Conservation (phyloP, 164 flowering plant species). For the Amborella trichopoda region DNA sequence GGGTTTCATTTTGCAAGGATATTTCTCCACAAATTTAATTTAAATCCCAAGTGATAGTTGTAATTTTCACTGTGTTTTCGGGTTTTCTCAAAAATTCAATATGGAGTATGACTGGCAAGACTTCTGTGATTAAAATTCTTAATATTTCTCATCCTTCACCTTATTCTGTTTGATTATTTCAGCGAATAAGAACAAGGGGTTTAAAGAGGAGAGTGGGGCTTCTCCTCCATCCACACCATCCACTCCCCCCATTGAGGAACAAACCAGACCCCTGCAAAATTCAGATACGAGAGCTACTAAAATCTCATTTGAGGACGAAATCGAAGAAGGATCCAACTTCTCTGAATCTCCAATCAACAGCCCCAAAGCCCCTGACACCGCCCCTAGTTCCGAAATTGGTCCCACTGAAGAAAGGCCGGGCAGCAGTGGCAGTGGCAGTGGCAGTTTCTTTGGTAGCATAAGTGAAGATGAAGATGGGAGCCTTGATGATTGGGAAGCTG, state of each 20-base stretch:
- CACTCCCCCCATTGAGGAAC: constrained; percentile 6
- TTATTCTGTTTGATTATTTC: too few species aligned
- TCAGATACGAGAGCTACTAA: constrained; percentile 21
- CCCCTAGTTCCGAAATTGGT: neutral
- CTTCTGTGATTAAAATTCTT: too few species aligned
- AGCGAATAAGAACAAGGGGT: constrained; percentile 41
- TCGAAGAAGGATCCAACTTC: constrained; percentile 46
- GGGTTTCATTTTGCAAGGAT: too few species aligned
- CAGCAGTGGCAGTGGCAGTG: constrained; percentile 32
- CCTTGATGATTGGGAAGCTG: constrained; percentile 41
- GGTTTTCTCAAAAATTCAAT: too few species aligned
- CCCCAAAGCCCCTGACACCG: constrained; percentile 5
- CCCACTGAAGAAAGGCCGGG: constrained; percentile 25
- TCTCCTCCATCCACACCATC: constrained; percentile 10
- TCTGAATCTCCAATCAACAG: constrained; percentile 42
- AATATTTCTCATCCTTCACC: too few species aligned
- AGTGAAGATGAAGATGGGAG: constrained; percentile 52
- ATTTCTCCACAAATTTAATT: too few species aligned
- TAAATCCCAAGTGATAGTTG: too few species aligned
- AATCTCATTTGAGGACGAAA: constrained; percentile 22
- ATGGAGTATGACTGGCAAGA: too few species aligned
- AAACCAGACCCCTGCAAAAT: constrained; percentile 14
- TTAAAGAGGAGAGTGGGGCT: constrained; percentile 24
- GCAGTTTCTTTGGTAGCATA: constrained; percentile 40
- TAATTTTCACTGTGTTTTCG: too few species aligned